Evolutionary conservation across 2,329 filamentous ascomycete genomes (phyloP).

Genomic region (Xylariaceae sp.): DNA sequence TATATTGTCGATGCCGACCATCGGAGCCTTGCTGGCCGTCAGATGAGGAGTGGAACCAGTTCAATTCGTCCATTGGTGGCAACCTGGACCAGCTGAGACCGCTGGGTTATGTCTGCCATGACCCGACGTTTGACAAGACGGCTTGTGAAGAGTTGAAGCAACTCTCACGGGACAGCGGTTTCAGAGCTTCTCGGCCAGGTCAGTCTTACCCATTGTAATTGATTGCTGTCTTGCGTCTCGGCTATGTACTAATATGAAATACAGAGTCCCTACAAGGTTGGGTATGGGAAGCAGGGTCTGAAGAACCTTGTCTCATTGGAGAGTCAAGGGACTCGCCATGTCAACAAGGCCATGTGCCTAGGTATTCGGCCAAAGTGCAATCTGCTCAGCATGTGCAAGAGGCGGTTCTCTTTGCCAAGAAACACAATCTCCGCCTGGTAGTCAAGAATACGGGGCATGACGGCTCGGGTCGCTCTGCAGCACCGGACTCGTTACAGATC

Average conservation of each 20-base stretch:
- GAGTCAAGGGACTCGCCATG: neutral
- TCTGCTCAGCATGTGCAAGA: neutral
- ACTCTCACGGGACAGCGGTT: neutral
- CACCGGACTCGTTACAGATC: neutral
- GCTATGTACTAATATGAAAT: neutral
- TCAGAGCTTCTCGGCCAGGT: neutral
- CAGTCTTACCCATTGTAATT: neutral
- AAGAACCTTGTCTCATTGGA: neutral
- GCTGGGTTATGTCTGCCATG: neutral
- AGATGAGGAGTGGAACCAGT: neutral
- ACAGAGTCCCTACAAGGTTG: neutral
- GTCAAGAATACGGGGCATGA: neutral
- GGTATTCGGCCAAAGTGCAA: neutral
- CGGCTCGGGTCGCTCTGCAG: neutral
- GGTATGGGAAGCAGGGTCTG: neutral
- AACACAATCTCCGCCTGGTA: neutral
- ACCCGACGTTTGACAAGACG: neutral
- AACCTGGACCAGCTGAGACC: neutral
- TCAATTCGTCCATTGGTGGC: neutral
- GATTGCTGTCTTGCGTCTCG: neutral
- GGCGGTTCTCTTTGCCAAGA: neutral
- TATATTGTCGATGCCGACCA: neutral
- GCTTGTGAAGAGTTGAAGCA: neutral
- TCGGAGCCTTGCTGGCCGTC: neutral
- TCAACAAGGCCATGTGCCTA: neutral